phyloP scores from a whole-genome alignment of 371 early-diverging fungal species.

The Mortierella sp. region DNA sequence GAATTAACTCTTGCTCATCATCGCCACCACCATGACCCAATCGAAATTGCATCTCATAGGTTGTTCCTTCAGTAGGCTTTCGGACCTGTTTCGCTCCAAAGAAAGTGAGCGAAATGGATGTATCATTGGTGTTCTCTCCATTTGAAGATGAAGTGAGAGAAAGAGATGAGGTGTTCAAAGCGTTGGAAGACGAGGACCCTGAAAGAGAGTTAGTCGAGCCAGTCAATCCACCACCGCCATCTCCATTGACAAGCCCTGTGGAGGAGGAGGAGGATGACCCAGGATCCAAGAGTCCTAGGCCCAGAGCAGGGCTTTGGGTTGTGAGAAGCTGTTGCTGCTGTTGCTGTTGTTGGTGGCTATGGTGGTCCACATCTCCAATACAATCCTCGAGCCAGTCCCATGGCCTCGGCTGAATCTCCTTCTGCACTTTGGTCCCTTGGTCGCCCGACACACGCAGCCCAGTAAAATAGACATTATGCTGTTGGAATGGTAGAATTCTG shows the following conservation, averaged over 20 bases:
- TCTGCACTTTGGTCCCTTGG: slow-evolving; percentile 45
- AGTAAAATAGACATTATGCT: slow-evolving; percentile 70
- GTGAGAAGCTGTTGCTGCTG: slow-evolving; percentile 15
- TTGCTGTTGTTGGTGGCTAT: slow-evolving; percentile 19
- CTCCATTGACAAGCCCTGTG: slow-evolving; percentile 30
- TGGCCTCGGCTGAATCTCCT: slow-evolving; percentile 65
- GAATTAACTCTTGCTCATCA: slow-evolving; percentile 36
- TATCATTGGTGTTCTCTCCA: slow-evolving; percentile 41
- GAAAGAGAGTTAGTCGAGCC: slow-evolving; percentile 13
- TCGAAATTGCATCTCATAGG: slow-evolving; percentile 49
- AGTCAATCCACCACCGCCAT: not conserved
- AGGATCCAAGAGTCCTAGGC: slow-evolving; percentile 29
- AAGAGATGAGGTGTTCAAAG: slow-evolving; percentile 2
- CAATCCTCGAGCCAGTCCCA: slow-evolving; percentile 79
- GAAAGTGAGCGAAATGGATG: slow-evolving; percentile 49
- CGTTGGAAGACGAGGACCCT: slow-evolving; percentile 1
- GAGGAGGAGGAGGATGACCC: slow-evolving; percentile 13
- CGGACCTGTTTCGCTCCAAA: slow-evolving; percentile 56
- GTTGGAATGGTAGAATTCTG: slow-evolving; percentile 70
- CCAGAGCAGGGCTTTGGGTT: slow-evolving; percentile 26
- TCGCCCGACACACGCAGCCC: slow-evolving; percentile 52
- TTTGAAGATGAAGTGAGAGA: not conserved
- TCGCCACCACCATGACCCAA: slow-evolving; percentile 51
- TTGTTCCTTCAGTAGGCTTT: slow-evolving; percentile 40
- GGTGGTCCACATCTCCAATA: slow-evolving; percentile 52